Conservation (phyloP, 345 rosid species). For the Aurinia saxatilis region DNA sequence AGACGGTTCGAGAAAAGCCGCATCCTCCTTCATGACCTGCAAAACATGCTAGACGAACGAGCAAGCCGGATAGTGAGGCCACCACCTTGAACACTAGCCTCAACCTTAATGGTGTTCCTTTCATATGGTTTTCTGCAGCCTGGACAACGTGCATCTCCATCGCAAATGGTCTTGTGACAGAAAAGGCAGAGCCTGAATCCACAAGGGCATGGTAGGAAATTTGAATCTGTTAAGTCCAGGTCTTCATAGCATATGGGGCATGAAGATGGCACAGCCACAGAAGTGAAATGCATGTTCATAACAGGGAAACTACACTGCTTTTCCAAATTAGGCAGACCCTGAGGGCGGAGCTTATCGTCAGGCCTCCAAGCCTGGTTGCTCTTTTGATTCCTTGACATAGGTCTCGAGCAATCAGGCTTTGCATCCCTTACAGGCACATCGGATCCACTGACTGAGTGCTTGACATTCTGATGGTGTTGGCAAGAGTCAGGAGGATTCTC, state of each 20-base stretch:
- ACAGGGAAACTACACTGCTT: slow-evolving; percentile 61
- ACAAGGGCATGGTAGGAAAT: slow-evolving; percentile 78
- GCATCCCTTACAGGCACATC: slow-evolving; percentile 24
- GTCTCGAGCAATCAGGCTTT: slow-evolving; percentile 23
- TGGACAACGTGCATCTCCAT: slow-evolving; percentile 92
- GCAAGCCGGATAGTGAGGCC: slow-evolving; percentile 51
- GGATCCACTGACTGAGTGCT: slow-evolving; percentile 9
- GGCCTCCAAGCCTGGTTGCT: slow-evolving; percentile 73
- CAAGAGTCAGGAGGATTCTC: slow-evolving; percentile 23
- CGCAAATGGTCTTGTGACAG: slow-evolving; percentile 91
- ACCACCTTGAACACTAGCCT: slow-evolving; percentile 51
- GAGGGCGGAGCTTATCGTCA: slow-evolving; percentile 73
- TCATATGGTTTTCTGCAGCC: slow-evolving; percentile 84
- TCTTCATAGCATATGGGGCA: slow-evolving; percentile 86
- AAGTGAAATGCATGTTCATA: slow-evolving; percentile 42
- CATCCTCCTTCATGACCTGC: slow-evolving; percentile 55
- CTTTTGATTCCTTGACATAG: slow-evolving; percentile 31
- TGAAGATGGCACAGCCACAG: slow-evolving; percentile 34
- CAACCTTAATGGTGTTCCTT: slow-evolving; percentile 40
- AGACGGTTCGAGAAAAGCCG: slow-evolving; percentile 24
- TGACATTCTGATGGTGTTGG: slow-evolving; percentile 17
- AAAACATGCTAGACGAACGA: slow-evolving; percentile 80
- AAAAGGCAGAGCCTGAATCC: slow-evolving; percentile 90
- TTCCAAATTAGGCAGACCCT: slow-evolving; percentile 64
- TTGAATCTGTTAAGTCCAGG: slow-evolving; percentile 72